phyloP scores from a whole-genome alignment of 139 green algal species.

The Trebouxia sp. region DNA sequence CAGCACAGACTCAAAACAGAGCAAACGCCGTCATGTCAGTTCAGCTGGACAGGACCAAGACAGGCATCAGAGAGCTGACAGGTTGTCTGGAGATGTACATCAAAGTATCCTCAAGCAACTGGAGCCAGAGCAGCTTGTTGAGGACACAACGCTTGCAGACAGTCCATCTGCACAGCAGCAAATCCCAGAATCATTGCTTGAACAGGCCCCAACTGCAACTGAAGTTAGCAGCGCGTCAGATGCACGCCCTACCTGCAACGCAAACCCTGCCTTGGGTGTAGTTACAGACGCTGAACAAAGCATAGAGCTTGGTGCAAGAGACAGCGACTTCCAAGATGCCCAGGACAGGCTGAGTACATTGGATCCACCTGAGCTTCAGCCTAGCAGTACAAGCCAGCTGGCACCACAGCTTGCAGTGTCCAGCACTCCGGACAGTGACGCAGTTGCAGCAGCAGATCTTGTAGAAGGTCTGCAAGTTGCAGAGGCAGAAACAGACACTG shows the following conservation, averaged over 20 bases:
- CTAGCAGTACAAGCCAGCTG: neutral
- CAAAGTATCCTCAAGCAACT: neutral
- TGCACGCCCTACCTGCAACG: no score
- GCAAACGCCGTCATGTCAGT: neutral
- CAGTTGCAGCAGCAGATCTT: no score
- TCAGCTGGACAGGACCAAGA: no score
- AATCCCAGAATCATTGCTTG: no score
- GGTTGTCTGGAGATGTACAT: no score
- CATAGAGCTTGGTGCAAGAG: neutral
- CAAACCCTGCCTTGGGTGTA: no score
- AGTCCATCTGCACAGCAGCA: neutral
- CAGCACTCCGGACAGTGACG: no score
- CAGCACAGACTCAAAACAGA: neutral
- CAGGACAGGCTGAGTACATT: neutral
- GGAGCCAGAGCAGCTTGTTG: neutral
- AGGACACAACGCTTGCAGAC: neutral
- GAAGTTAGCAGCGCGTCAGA: neutral
- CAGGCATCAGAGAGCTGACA: neutral
- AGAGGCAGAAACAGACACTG: no score
- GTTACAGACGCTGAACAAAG: no score
- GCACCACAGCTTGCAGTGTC: neutral
- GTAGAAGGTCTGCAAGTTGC: neutral
- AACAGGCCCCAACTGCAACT: neutral
- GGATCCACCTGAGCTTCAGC: no score
- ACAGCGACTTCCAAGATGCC: constrained; percentile 1